Percentiles rank a stretch among this genome's conserved stretches.
These are phyloP conservation scores for Mycena haematopus DNA, from an alignment of 768 basidiomycete genomes.

Conservation along the genomic window DNA sequence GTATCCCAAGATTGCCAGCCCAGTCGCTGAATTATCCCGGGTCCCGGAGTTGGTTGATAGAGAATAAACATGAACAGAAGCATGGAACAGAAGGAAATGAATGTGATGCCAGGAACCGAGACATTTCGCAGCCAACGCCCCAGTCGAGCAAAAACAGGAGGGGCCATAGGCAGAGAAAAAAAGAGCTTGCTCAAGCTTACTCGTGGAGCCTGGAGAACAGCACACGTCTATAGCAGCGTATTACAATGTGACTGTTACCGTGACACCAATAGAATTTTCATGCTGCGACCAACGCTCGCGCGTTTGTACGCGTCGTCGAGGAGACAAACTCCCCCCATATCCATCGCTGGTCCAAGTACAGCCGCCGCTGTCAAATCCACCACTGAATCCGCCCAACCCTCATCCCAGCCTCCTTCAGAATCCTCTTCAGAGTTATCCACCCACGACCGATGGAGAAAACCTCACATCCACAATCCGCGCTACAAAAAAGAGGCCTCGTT, in stretches of 20 bases:
- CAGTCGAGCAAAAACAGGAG: constrained; percentile 29
- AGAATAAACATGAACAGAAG: constrained; percentile 82
- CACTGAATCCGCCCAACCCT: not conserved
- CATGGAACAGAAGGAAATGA: constrained; percentile 72
- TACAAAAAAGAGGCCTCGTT: constrained; percentile 49
- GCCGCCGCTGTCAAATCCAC: not conserved
- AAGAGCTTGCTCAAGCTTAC: not conserved
- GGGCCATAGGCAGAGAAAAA: constrained; percentile 14
- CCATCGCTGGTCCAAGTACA: constrained; percentile 6
- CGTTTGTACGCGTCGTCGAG: constrained; percentile 35
- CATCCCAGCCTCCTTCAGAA: constrained; percentile 39
- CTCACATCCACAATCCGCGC: constrained; percentile 43
- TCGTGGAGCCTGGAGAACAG: not conserved
- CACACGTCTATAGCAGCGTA: not conserved
- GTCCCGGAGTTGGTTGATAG: constrained; percentile 78
- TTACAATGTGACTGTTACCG: not conserved
- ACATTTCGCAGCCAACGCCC: constrained; percentile 46
- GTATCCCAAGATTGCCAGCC: constrained; percentile 93
- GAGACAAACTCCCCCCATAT: constrained; percentile 26
- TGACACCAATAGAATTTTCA: not conserved
- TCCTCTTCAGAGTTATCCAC: constrained; percentile 41
- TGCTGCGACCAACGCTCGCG: constrained; percentile 26
- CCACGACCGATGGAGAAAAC: constrained; percentile 42
- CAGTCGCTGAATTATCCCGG: constrained; percentile 71
- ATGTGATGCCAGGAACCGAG: constrained; percentile 62